Percentiles rank a stretch among this genome's conserved stretches.
Conservation (phyloP, 805 yeast species). For the Zygosaccharomyces pseudorouxii region DNA sequence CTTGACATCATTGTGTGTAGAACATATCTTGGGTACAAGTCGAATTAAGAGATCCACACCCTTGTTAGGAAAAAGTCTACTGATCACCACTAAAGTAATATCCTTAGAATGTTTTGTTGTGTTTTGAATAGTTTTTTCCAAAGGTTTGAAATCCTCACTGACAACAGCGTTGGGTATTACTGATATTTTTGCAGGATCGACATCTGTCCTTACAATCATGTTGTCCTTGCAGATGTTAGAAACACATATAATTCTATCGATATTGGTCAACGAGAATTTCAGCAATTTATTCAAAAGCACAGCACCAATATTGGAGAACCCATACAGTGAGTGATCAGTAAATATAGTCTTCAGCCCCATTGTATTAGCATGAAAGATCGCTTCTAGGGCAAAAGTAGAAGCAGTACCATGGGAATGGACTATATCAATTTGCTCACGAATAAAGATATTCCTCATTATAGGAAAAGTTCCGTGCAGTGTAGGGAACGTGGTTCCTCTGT, state of each 20-base stretch:
- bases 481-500: constrained; percentile 82
- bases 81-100: constrained; percentile 84
- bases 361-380: constrained; percentile 83
- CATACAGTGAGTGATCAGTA: constrained; percentile 94
- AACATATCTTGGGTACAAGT: constrained; percentile 78
- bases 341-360: constrained; percentile 91
- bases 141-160: constrained; percentile 70
- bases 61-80: constrained; percentile 90
- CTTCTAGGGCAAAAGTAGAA: constrained; percentile 83
- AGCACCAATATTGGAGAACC: constrained; percentile 80
- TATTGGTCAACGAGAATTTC: constrained; percentile 76
- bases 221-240: constrained; percentile 96
- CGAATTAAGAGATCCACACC: constrained; percentile 89
- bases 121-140: constrained; percentile 11
- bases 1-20: constrained; percentile 53
- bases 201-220: constrained; percentile 79
- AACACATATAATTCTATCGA: constrained; percentile 93
- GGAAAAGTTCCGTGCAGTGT: constrained; percentile 88
- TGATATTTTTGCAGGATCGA: constrained; percentile 72
- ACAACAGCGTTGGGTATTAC: constrained; percentile 97
- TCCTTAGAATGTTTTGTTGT: constrained; percentile 23
- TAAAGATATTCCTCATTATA: constrained; percentile 71
- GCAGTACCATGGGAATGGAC: constrained; percentile 95
- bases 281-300: constrained; percentile 82
- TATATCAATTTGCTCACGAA: constrained; percentile 80